Conservation (phyloP, 2,329 filamentous ascomycete genomes). For the Microcyclospora tardicrescens region DNA sequence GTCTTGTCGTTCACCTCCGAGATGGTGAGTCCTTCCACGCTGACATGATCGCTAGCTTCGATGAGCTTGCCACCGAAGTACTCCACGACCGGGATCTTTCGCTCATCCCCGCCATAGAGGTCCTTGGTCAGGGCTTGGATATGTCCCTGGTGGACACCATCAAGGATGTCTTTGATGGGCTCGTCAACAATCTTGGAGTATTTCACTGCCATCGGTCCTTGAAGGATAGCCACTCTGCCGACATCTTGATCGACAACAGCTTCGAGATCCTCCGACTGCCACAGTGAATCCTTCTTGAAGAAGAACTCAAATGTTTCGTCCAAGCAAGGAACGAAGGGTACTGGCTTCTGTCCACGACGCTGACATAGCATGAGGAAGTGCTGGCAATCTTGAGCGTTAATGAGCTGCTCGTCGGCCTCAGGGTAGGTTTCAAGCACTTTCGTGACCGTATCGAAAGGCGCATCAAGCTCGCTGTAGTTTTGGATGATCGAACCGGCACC, state of each 20-base stretch:
- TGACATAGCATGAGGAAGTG: slow-evolving; percentile 90
- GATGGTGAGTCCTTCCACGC: slow-evolving; percentile 76
- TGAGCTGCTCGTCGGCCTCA: slow-evolving; percentile 76
- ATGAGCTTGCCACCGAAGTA: slow-evolving; percentile 89
- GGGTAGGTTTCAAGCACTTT: slow-evolving; percentile 73
- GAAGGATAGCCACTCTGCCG: slow-evolving; percentile 86
- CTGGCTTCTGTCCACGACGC: slow-evolving; percentile 85
- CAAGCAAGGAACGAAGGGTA: slow-evolving; percentile 87
- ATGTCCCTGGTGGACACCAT: slow-evolving; percentile 78
- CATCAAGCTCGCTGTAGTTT: slow-evolving; percentile 74
- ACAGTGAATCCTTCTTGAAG: slow-evolving; percentile 99
- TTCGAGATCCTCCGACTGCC: slow-evolving; percentile 96
- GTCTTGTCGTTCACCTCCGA: slow-evolving; percentile 68
- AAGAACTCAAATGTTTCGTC: slow-evolving; percentile 98
- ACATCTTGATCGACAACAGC: slow-evolving; percentile 95
- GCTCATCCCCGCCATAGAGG: slow-evolving; percentile 61
- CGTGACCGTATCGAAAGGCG: slow-evolving; percentile 66
- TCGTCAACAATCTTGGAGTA: slow-evolving; percentile 85
- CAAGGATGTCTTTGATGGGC: slow-evolving; percentile 87
- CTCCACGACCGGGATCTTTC: slow-evolving; percentile 70
- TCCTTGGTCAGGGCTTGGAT: slow-evolving; percentile 69
- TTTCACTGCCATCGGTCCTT: slow-evolving; percentile 83
- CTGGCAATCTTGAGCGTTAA: slow-evolving; percentile 96
- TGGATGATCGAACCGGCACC: slow-evolving; percentile 74
- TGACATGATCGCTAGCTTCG: slow-evolving; percentile 56